Conservation (phyloP, 768 basidiomycete genomes). For the Mycena belliarum region DNA sequence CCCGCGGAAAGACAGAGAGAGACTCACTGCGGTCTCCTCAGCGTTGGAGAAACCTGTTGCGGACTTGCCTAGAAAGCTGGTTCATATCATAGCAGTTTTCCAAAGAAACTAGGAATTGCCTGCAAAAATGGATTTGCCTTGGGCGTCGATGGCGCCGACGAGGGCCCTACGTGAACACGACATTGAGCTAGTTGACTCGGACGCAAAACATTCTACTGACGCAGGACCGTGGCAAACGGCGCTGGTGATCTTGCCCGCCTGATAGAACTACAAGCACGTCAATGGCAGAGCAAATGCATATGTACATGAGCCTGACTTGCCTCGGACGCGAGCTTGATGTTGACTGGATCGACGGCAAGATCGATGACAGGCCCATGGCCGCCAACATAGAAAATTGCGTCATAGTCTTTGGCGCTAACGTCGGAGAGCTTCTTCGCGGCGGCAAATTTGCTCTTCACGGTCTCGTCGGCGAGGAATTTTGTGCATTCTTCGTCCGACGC, state of each 20-base stretch:
- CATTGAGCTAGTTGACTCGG: background rate
- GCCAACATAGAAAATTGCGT: slow-evolving; percentile 76
- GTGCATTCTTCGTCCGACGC: slow-evolving; percentile 51
- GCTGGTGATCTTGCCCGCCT: slow-evolving; percentile 60
- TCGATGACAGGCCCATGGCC: slow-evolving; percentile 70
- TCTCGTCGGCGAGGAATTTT: slow-evolving; percentile 60
- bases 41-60: slow-evolving; percentile 72
- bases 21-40: slow-evolving; percentile 52
- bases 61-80: slow-evolving; percentile 25
- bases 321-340: slow-evolving; percentile 57
- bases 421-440: slow-evolving; percentile 62
- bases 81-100: too few species aligned
- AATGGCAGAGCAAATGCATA: background rate
- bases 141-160: slow-evolving; percentile 51
- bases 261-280: slow-evolving; percentile 55
- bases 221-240: slow-evolving; percentile 85
- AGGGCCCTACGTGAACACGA: slow-evolving; percentile 46
- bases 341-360: slow-evolving; percentile 56
- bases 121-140: slow-evolving; percentile 65
- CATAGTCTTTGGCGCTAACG: slow-evolving; percentile 61
- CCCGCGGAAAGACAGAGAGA: too few species aligned
- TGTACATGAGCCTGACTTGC: slow-evolving; percentile 33
- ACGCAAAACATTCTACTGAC: slow-evolving; percentile 35
- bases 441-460: slow-evolving; percentile 52
- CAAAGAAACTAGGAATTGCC: slow-evolving; percentile 35